Base-by-base conservation (phyloP, 306 rosid species). In the Aeschynomene evenia region DNA sequence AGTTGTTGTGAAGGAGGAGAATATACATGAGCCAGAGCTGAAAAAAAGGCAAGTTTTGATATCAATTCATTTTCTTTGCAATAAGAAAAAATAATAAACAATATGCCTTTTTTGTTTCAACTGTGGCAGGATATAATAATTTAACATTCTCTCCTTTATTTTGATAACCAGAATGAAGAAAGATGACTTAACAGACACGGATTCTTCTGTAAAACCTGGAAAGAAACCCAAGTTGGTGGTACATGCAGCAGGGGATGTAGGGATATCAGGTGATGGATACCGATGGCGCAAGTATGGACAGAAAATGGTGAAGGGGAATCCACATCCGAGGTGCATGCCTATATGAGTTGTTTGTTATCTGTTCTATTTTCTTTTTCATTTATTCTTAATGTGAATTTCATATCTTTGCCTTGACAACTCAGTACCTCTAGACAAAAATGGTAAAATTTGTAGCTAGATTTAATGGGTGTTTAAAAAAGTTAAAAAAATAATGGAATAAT, bases 241-340 rank as follows among this genome's bases (percentile, higher is more conserved):
- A 77, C 98, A 93, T 85, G 98, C 97, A 39, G 96, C 84, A 1
- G 96, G 91, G 66, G 96, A 88, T 66, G 98, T 88, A 72, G 97
- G 94, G 57, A 87, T 93, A 64, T 93, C 98, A 12, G 94, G 90
- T 42, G 98, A 93, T 73, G 98, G 98, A 73, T 88, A 93, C 45
- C 82, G 98, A 50, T 90, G 98, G 98, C 97, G 97, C 80, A 93
- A 93, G 83, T 93, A 93, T 57, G 98, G 98, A 56, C 97, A 90
- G 83, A 93, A 93, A 85, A 93, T 93, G 98, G 97, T 93, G 77
- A 93, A 91, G 79, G 98, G 98, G 53, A 90, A 90, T 79, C 84
- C 86, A 46, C 87, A 90, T 79, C 98, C 98, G 33, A 90, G 98
- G 98, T 93, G 77, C 53, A 13, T 75, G 12, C 65, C 76, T 49